A percentile compares a stretch with the other conserved stretches of the same genome.
Evolutionary conservation across 2,329 filamentous ascomycete genomes (phyloP).

Genomic region (Aspergillus alliaceus): DNA sequence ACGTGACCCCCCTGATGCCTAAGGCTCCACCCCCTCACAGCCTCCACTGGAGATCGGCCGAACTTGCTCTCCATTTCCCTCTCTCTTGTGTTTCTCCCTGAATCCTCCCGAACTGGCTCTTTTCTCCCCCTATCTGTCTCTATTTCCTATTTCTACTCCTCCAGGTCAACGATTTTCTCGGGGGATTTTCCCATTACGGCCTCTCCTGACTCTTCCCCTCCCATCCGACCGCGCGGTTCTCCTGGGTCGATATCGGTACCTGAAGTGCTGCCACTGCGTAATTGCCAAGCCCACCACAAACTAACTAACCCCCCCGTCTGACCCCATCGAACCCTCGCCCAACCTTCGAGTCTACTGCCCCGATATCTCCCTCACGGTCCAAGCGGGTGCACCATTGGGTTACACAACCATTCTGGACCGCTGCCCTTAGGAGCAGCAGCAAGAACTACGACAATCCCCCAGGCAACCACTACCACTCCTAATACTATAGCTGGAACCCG

Average conservation of each 20-base stretch:
- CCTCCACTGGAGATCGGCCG: neutral
- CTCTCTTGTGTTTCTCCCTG: neutral
- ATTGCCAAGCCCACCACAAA: slow-evolving; percentile 5
- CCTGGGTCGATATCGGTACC: neutral
- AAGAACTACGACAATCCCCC: neutral
- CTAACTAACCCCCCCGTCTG: slow-evolving; percentile 12
- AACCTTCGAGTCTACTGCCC: slow-evolving; percentile 10
- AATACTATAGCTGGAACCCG: slow-evolving; percentile 3
- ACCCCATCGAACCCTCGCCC: slow-evolving; percentile 17
- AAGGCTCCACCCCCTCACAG: slow-evolving; percentile 1
- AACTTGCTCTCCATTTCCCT: neutral
- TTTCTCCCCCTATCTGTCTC: neutral
- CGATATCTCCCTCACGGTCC: neutral
- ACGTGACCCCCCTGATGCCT: slow-evolving; percentile 10
- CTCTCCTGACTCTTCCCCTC: neutral
- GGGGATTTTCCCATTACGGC: neutral
- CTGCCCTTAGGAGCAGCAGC: neutral
- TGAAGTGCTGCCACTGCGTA: slow-evolving; percentile 1
- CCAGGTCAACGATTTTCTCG: neutral
- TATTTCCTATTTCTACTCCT: neutral
- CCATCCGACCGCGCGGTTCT: neutral
- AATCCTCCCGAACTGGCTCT: neutral
- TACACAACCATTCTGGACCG: slow-evolving; percentile 1
- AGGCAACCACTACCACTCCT: neutral
- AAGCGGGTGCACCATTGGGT: neutral